Evolutionary conservation across 2,329 filamentous ascomycete genomes (phyloP), one percentile per base, ranked within the genome.

Genomic region (Myriosclerotinia scirpicola): DNA sequence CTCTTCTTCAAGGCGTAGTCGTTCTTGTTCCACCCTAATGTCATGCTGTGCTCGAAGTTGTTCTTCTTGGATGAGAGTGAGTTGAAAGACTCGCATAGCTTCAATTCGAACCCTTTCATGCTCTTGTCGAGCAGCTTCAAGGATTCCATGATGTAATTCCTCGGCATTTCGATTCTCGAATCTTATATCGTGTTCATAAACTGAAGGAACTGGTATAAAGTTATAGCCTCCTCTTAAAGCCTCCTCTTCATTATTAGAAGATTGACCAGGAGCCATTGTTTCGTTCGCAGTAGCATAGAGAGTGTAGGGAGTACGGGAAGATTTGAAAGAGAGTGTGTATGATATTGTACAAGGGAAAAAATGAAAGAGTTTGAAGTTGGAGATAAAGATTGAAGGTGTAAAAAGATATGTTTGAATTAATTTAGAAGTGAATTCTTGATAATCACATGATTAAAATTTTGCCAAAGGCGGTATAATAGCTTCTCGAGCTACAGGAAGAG

Each of bases 81-180:
- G 76, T 67, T 83, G 77, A 65, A 80, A 82, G 8, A 81, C 81
- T 20, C 80, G 78, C 46, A 84, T 75, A 9, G 84, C 84, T 40
- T 78, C 78, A 64, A 82, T 78, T 38, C 83, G 82, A 14, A 94
- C 84, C 38, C 85, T 82, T 48, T 90, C 85, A 75, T 93, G 90
- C 73, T 89, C 85, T 17, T 82, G 81, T 59, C 86, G 85, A 5
- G 89, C 89, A 56, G 84, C 84, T 55, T 84, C 85, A 20, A 94
- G 83, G 17, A 89, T 89, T 71, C 87, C 84, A 52, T 66, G 58
- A 65, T 75, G 73, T 7, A 73, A 60, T 22, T 72, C 69, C 53
- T 73, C 69, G 20, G 65, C 59, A 46, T 72, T 72, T 38, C 69
- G 62, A 34, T 66, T 68, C 11, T 68, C 67, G 36, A 69, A 71